Base-by-base conservation (phyloP, 163 green algal genomes). In the Trebouxia gelatinosa region DNA sequence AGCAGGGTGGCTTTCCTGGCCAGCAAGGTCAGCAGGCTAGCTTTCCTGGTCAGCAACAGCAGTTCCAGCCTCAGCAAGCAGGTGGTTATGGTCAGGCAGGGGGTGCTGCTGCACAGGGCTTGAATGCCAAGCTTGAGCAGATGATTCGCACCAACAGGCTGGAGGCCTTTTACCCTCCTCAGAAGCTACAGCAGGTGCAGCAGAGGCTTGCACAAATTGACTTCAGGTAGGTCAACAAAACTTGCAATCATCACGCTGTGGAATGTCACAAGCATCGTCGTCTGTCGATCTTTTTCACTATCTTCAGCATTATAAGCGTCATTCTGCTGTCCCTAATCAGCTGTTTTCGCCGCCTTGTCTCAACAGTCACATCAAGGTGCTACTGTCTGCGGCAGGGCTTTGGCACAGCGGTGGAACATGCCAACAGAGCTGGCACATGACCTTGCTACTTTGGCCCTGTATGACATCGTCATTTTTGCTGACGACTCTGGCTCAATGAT, bases 401-500 rank as follows among this genome's bases (percentile, higher is more conserved):
- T 78, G n/a, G 51, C 66, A 11, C 26, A 54, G 17, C 79, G 58
- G 54, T 85, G 75, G 71, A 76, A 75, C 39, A 87, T 85, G 78
- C 80, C 78, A 31, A 57, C 80, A 37, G 78, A 87, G 74, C 64
- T 87, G 11, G 79, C 83, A 2, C 31, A 81, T 5, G 80, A 85
- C 38, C 50, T 87, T 17, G 80, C 77, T 17, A 57, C 74, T 3
- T 59, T 87, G 29, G 83, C 80, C 26, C 74, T 87, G 51, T 87
- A 87, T 39, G 83, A 87, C 74, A 81, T 84, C 16, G 74, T 87
- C 39, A 79, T 87, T 34, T 87, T 80, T 51, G 68, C 68, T 72
- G 40, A 61, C 43, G 68, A 83, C 79, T 58, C 23, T 16, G 34
- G 74, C 64, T 80, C 59, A 40, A 87, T 87, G 80, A 75, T 68